These are phyloP conservation scores for Pseudovirgaria hyperparasitica DNA, from an alignment of 2,329 filamentous ascomycete species.

Conservation along the genomic window DNA sequence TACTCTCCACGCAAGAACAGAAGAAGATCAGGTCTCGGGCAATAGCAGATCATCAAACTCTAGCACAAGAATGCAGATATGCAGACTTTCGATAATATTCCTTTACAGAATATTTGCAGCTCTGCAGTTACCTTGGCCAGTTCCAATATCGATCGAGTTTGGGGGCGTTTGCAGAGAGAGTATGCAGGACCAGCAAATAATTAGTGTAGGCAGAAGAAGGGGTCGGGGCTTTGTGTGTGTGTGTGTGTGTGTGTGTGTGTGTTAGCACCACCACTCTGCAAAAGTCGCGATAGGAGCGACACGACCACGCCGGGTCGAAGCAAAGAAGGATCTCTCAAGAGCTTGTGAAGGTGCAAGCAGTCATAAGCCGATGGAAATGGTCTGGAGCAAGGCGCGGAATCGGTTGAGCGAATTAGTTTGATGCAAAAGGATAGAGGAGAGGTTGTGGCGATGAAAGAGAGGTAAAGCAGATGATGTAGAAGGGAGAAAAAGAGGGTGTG, in stretches of 20 bases:
- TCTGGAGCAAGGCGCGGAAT: constrained; percentile 17
- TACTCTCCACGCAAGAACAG: too few relatives aligned
- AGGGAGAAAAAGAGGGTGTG: constrained; percentile 1
- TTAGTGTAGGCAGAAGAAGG: too few relatives aligned
- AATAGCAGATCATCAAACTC: too few relatives aligned
- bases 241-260: constrained; percentile 16
- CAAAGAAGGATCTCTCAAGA: constrained; percentile 18
- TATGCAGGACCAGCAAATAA: too few relatives aligned
- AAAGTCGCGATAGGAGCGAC: constrained; percentile 11
- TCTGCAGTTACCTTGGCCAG: too few relatives aligned
- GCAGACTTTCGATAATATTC: too few relatives aligned
- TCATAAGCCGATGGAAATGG: constrained; percentile 12
- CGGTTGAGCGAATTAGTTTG: constrained; percentile 11
- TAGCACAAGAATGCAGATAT: too few relatives aligned
- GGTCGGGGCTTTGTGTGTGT: constrained; percentile 14
- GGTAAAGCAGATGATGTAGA: too few relatives aligned
- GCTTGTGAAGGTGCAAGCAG: constrained; percentile 9
- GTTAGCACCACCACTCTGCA: constrained; percentile 6
- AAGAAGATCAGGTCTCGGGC: too few relatives aligned
- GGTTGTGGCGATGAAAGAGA: constrained; percentile 11
- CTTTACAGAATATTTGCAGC: too few relatives aligned
- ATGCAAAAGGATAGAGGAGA: constrained; percentile 14
- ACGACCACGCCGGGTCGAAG: constrained; percentile 16
- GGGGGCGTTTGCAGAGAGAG: too few relatives aligned
- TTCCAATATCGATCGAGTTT: too few relatives aligned